Conservation (phyloP, 805 yeast genomes). For the Kluyveromyces starmeri region DNA sequence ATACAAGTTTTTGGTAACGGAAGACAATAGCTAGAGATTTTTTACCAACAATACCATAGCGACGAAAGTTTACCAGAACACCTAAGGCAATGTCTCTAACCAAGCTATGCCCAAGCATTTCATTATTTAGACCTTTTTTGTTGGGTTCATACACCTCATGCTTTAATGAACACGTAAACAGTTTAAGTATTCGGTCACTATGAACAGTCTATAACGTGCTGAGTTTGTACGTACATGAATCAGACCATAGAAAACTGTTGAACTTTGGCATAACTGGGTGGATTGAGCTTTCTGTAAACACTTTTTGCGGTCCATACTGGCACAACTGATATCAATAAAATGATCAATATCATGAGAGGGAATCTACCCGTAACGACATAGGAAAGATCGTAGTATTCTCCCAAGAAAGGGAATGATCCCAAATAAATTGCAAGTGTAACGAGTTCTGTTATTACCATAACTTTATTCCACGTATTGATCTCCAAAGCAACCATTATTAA, state of each 20-base stretch:
- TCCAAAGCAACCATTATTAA: conserved; percentile 89
- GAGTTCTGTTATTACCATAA: conserved; percentile 66
- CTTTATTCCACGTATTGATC: conserved; percentile 81
- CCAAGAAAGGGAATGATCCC: conserved; percentile 71
- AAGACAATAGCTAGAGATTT: neutral
- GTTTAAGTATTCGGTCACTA: no score
- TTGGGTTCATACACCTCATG: no score
- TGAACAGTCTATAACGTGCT: neutral
- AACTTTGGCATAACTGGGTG: conserved; percentile 95
- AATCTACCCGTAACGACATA: conserved; percentile 52
- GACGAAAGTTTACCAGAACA: no score
- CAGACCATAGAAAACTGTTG: conserved; percentile 53
- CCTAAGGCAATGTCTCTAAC: no score
- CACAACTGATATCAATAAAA: conserved; percentile 59
- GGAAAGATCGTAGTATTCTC: conserved; percentile 74
- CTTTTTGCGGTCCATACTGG: conserved; percentile 88
- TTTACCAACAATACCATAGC: no score
- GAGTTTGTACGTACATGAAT: neutral
- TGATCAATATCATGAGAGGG: conserved; percentile 59
- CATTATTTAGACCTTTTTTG: no score
- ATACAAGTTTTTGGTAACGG: conserved; percentile 16
- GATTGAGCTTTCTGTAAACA: conserved; percentile 66
- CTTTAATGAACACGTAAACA: no score
- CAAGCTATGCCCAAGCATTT: no score
- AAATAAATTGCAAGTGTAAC: conserved; percentile 59